Conservation (phyloP, 306 rosid species). For the Clitoria ternatea region DNA sequence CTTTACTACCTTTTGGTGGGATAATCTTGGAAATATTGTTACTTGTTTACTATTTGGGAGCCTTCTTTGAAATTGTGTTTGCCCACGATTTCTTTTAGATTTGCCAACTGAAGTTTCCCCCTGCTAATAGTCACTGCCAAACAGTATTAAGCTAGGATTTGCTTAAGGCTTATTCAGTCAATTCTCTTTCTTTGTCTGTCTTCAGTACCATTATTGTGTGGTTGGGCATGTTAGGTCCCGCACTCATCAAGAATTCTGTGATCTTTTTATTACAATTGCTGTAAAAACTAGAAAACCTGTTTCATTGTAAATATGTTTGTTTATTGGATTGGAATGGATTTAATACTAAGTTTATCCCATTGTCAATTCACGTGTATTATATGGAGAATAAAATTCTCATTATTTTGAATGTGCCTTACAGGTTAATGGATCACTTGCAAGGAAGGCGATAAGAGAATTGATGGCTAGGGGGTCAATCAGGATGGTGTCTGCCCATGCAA, state of each 20-base stretch:
- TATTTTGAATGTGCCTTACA: slow-evolving; percentile 15
- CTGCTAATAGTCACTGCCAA: not conserved
- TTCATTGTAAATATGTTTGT: not conserved
- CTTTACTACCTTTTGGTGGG: not conserved
- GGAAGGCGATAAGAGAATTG: slow-evolving; percentile 64
- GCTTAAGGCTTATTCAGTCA: too few relatives aligned
- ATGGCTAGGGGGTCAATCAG: slow-evolving; percentile 67
- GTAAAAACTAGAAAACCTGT: not conserved
- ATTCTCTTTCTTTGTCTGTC: not conserved
- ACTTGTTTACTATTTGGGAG: not conserved
- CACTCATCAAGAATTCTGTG: not conserved
- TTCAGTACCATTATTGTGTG: not conserved
- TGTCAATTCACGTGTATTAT: not conserved
- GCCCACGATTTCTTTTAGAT: not conserved
- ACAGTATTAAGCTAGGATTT: not conserved
- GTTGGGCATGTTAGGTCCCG: not conserved
- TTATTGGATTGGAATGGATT: not conserved
- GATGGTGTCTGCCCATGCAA: slow-evolving; percentile 67
- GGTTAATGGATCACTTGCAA: slow-evolving; percentile 72
- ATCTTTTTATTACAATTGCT: not conserved
- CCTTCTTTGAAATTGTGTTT: not conserved
- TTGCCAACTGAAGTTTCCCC: not conserved
- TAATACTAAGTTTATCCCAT: too few relatives aligned
- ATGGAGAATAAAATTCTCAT: not conserved
- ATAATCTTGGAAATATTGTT: not conserved